These are phyloP conservation scores for Citrus medica DNA, from an alignment of 345 rosid species.

Conservation along the genomic window DNA sequence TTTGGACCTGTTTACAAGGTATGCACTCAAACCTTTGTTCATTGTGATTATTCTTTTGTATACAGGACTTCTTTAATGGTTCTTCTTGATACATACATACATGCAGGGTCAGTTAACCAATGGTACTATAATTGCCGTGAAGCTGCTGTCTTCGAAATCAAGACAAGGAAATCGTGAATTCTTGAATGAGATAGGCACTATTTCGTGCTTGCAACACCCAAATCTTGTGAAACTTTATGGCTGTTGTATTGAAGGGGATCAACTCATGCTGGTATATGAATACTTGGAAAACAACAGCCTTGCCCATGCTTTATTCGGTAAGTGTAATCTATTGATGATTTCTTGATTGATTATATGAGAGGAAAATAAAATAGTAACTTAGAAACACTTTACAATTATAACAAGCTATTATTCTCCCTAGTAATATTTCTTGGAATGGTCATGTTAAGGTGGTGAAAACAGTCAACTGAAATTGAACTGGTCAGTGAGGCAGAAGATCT, in stretches of 20 bases:
- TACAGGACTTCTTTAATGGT: neutral
- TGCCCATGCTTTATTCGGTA: constrained; percentile 23
- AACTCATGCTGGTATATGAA: constrained; percentile 23
- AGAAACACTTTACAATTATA: neutral
- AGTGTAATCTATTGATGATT: neutral
- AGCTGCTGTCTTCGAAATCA: constrained; percentile 29
- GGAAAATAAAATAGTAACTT: neutral
- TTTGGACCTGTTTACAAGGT: constrained; percentile 30
- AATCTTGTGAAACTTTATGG: constrained; percentile 29
- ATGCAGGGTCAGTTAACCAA: constrained; percentile 19
- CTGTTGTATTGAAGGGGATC: constrained; percentile 29
- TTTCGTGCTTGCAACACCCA: constrained; percentile 25
- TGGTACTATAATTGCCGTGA: constrained; percentile 25
- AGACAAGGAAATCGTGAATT: constrained; percentile 33
- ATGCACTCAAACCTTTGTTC: neutral
- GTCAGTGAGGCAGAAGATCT: constrained; percentile 44
- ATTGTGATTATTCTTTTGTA: neutral
- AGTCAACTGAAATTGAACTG: constrained; percentile 41
- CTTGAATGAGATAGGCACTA: constrained; percentile 25
- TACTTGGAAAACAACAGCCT: constrained; percentile 33
- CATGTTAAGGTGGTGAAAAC: constrained; percentile 30
- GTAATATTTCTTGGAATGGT: neutral
- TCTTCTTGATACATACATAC: neutral
- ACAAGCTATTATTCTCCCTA: neutral
- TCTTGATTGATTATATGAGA: neutral